These are phyloP conservation scores for Populus alba DNA, from an alignment of 345 rosid species.

Conservation along the genomic window DNA sequence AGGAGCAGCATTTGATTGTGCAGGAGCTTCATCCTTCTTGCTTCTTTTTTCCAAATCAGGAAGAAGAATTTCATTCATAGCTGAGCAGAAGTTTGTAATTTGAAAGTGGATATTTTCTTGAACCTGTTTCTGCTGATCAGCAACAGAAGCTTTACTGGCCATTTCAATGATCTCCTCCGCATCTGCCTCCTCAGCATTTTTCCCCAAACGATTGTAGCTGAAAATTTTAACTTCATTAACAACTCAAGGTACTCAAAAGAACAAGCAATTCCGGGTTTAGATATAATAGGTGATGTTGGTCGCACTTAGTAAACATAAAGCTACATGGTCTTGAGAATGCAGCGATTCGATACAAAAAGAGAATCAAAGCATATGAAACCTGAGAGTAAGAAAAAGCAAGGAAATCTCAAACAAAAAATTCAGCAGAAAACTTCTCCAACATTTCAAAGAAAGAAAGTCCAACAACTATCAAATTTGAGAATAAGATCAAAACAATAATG, in stretches of 20 bases:
- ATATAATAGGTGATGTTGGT: neutral
- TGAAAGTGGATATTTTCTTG: constrained; percentile 77
- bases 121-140: constrained; percentile 79
- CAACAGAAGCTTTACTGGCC: constrained; percentile 63
- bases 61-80: constrained; percentile 69
- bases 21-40: constrained; percentile 24
- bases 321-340: too few species aligned
- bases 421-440: too few species aligned
- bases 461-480: too few species aligned
- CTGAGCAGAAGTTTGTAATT: constrained; percentile 44
- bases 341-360: too few species aligned
- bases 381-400: too few species aligned
- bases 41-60: constrained; percentile 24
- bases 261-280: neutral
- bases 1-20: constrained; percentile 34
- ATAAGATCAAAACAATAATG: too few species aligned
- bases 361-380: too few species aligned
- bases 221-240: neutral
- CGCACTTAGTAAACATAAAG: neutral
- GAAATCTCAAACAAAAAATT: too few species aligned
- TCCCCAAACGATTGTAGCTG: constrained; percentile 79
- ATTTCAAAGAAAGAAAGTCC: too few species aligned
- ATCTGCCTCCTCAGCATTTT: constrained; percentile 72
- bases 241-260: neutral
- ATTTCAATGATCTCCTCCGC: constrained; percentile 81